Evolutionary conservation across 225 moss, liverwort and hornwort genomes (phyloP), one percentile per base, ranked within the genome.

Genomic region (Antitrichia curtipendula): DNA sequence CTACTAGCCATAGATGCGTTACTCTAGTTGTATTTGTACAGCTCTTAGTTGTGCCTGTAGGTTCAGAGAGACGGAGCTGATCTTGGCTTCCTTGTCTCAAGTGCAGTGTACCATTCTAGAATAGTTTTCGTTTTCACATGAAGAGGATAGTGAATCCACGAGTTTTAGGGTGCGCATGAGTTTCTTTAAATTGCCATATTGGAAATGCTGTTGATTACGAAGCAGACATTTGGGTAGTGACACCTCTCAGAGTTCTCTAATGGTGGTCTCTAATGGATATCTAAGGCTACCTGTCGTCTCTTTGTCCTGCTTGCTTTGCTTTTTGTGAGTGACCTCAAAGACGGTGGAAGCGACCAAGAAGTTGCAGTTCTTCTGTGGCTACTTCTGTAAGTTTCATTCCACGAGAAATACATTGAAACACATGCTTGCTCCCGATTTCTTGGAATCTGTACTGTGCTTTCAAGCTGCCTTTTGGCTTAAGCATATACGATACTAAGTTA

Each of bases 21-120:
- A 84, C 50, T 41, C 54, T 74, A 56, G 73, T 82, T 89, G 80
- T 71, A 66, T 61, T 43, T 85, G 80, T 75, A 87, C 56, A 83
- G 86, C 80, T 91, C 80, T 40, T 65, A 86, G 52, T 76, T 78
- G 87, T 88, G 84, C 76, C 81, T 80, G 75, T 84, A 92, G 88
- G 91, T 80, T 75, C 74, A 83, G 86, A 86, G 79, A 75, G 36
- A 80, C 38, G 45, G 64, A 61, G 62, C 43, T 72, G 85, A 83
- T 90, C 28, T 84, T 86, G 64, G 77, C 64, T 76, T 81, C 50
- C 76, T 76, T 27, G 82, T 90, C 82, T 82, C 61, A 70, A 91
- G 69, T 89, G 74, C 66, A 60, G 77, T 89, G 92, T 90, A 90
- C 62, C 87, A 92, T 86, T 87, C 77, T 82, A 82, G 88, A 62